phyloP scores from a whole-genome alignment of 371 early-diverging fungal species.

The Apophysomyces sp. region DNA sequence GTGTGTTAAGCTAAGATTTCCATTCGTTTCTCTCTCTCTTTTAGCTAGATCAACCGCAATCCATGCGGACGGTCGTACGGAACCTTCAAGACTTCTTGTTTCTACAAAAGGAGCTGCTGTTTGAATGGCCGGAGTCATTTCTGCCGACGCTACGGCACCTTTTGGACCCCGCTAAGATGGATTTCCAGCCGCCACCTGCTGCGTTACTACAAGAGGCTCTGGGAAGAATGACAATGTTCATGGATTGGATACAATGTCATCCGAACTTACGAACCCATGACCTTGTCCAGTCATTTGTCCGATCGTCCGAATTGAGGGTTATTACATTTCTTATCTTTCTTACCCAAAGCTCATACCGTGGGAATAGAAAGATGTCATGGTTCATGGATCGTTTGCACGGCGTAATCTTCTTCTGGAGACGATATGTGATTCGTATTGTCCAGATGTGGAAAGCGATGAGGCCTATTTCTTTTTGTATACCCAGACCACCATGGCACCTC shows the following conservation, averaged over 20 bases:
- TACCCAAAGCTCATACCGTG: background rate
- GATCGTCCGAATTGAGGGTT: slow-evolving; percentile 43
- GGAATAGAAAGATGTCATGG: slow-evolving; percentile 23
- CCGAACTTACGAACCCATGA: slow-evolving; percentile 45
- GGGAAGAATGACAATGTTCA: slow-evolving; percentile 36
- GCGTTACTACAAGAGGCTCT: slow-evolving; percentile 29
- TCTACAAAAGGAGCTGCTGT: slow-evolving; percentile 36
- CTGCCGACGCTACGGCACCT: slow-evolving; percentile 48
- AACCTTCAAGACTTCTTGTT: slow-evolving; percentile 49
- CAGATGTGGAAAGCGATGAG: slow-evolving; percentile 19
- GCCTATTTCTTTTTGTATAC: slow-evolving; percentile 40
- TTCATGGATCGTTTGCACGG: slow-evolving; percentile 29
- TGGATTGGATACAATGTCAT: slow-evolving; percentile 49
- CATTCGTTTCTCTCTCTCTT: background rate
- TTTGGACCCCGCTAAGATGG: slow-evolving; percentile 33
- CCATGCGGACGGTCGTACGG: slow-evolving; percentile 38
- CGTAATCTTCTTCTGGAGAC: slow-evolving; percentile 34
- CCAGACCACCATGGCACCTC: slow-evolving; percentile 21
- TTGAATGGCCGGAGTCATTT: slow-evolving; percentile 50
- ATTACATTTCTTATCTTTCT: background rate
- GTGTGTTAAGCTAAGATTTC: background rate
- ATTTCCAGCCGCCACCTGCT: slow-evolving; percentile 45
- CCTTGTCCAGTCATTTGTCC: slow-evolving; percentile 49
- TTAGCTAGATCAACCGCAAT: slow-evolving; percentile 26
- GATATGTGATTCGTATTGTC: slow-evolving; percentile 19